phyloP scores from a whole-genome alignment of 352 stramenopile genomes.

The Thraustochytrium sp. region DNA sequence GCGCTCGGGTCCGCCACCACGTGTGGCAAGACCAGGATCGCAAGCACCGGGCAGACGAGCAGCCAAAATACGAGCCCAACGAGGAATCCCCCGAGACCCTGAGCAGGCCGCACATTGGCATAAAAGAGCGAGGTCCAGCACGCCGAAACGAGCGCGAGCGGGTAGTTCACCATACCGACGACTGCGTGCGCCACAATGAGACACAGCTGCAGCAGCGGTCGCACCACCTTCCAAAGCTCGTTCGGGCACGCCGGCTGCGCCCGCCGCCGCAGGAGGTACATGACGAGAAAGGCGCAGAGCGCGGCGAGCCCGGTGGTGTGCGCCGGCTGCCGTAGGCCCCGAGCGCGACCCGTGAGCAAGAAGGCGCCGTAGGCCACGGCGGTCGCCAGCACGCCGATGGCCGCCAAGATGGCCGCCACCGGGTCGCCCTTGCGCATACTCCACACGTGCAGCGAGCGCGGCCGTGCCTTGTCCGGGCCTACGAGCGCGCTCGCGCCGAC shows the following conservation, averaged over 20 bases:
- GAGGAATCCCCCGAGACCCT: neutral
- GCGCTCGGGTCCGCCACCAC: neutral
- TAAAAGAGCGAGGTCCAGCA: neutral
- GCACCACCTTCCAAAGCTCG: neutral
- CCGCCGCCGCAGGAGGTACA: neutral
- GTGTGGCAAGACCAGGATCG: neutral
- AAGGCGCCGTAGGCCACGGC: neutral
- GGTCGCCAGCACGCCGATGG: neutral
- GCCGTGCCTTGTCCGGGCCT: too few species aligned
- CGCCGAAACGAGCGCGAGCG: neutral
- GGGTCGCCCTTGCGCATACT: neutral
- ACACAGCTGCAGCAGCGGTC: neutral
- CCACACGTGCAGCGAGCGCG: neutral
- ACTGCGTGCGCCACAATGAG: constrained; percentile 17
- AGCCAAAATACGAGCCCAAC: neutral
- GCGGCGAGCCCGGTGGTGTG: neutral
- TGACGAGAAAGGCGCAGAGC: neutral
- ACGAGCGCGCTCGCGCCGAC: neutral
- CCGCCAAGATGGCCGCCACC: neutral
- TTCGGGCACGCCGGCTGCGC: neutral
- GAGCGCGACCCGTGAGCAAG: neutral
- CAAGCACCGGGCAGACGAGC: neutral
- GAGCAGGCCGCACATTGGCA: neutral
- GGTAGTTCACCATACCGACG: constrained; percentile 37
- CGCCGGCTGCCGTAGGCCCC: neutral